Base-by-base conservation (phyloP, 495 filamentous ascomycete species). In the Corynascus novoguineensis region DNA sequence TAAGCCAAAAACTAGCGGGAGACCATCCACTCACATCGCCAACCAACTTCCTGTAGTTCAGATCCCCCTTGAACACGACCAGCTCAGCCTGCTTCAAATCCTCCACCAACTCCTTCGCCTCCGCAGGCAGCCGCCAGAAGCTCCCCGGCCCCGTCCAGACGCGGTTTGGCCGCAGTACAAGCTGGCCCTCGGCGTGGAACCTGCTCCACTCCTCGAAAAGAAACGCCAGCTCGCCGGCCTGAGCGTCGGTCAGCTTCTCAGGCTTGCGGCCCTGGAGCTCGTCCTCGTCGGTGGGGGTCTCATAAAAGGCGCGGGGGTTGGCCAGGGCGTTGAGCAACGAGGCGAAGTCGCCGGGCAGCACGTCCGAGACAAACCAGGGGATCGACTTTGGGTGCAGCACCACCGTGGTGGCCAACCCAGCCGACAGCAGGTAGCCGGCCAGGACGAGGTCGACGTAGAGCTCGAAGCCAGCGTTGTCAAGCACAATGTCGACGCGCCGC, bases 301-400 rank as follows among this genome's bases (percentile, higher is more conserved):
- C 74, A 69, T 91, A 97, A 74, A 96, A 96, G 5, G 69, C 41
- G 61, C 84, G 80, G 0, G 93, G 87, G 57, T 83, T 77, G 5
- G 83, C 79, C n/a, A 97, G 79, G 4, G 85, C 86, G 49, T 79
- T 81, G 21, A 97, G 81, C 5, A 98, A 79, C 50, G 87, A 82
- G 0, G 75, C 78, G 61, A 98, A 96, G 65, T 98, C 93, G 24
- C 72, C 78, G 0, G 91, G 89, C 11, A 95, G 70, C 12, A 97
- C 93, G 63, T 98, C 93, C 0, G 90, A 96, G 44, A 98, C 93
- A 62, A 97, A 98, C 93, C 93, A 98, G 0, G 93, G 93, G 50
- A 97, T 87, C 32, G 82, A 82, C 72, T 98, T 98, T 5, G 93
- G 89, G 67, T 96, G 90, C 8, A 98, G 81, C n/a, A 96, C 84